Evolutionary conservation across 2,329 filamentous ascomycete species (phyloP).

Genomic region (Ilyonectria mors-panacis): DNA sequence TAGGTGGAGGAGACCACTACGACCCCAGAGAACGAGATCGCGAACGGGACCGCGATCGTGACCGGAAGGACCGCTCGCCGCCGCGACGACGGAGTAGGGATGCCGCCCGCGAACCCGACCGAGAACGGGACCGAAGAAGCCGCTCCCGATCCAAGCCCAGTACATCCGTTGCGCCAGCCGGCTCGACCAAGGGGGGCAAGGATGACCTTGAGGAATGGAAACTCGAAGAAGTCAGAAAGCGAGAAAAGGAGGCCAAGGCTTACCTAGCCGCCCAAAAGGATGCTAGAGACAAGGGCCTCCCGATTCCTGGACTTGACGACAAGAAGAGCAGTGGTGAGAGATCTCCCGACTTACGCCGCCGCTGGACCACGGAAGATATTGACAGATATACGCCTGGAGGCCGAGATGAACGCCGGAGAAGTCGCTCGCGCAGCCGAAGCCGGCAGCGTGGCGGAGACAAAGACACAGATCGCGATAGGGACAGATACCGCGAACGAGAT

Average conservation of each 20-base stretch:
- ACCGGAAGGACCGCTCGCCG: conserved; percentile 46
- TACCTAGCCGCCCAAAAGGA: conserved; percentile 75
- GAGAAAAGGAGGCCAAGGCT: conserved; percentile 75
- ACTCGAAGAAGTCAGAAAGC: conserved; percentile 72
- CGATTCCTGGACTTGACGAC: conserved; percentile 71
- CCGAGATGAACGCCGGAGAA: conserved; percentile 58
- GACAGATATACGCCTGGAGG: conserved; percentile 65
- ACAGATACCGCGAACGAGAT: conserved; percentile 55
- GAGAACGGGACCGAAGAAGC: conserved; percentile 57
- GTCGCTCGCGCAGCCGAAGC: conserved; percentile 54
- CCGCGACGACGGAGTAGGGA: conserved; percentile 49
- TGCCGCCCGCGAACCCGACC: conserved; percentile 44
- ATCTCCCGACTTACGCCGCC: conserved; percentile 58
- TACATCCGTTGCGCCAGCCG: conserved; percentile 55
- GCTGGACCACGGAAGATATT: conserved; percentile 48
- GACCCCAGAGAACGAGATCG: conserved; percentile 51
- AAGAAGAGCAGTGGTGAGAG: conserved; percentile 62
- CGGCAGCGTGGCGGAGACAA: conserved; percentile 48
- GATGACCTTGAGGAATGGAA: conserved; percentile 71
- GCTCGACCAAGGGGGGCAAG: conserved; percentile 61
- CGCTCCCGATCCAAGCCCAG: conserved; percentile 61
- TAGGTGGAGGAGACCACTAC: conserved; percentile 50
- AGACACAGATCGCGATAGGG: conserved; percentile 48
- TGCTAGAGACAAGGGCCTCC: conserved; percentile 71
- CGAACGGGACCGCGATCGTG: conserved; percentile 46